Percentiles rank a stretch among this genome's conserved stretches.
Conservation (phyloP, 768 basidiomycete species). For the Pleurotus djamor region DNA sequence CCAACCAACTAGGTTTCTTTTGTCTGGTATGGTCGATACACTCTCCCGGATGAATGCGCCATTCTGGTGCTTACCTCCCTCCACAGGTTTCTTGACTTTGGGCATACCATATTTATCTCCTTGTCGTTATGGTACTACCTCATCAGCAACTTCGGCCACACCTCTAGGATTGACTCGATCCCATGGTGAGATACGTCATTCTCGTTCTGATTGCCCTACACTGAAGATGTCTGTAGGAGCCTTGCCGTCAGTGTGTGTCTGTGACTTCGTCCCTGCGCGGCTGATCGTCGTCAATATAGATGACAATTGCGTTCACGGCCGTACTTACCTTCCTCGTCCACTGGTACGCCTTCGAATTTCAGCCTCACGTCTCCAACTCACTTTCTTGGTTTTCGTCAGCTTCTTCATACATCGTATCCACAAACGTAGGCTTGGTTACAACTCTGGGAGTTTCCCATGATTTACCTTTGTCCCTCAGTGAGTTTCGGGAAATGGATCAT, state of each 20-base stretch:
- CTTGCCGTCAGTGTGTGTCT: slow-evolving; percentile 25
- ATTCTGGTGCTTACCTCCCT: neutral
- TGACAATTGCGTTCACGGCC: slow-evolving; percentile 28
- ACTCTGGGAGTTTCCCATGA: slow-evolving; percentile 1
- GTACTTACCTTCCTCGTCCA: slow-evolving; percentile 13
- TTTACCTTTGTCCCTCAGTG: slow-evolving; percentile 20
- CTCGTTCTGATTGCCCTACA: neutral
- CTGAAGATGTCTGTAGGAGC: slow-evolving; percentile 22
- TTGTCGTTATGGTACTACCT: slow-evolving; percentile 40
- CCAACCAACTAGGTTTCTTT: slow-evolving; percentile 15
- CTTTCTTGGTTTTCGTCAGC: slow-evolving; percentile 11
- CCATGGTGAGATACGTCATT: slow-evolving; percentile 33
- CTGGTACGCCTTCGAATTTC: slow-evolving; percentile 3
- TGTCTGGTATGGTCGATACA: slow-evolving; percentile 22
- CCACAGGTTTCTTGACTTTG: slow-evolving; percentile 28
- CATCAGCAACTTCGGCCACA: slow-evolving; percentile 39
- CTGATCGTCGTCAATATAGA: slow-evolving; percentile 20
- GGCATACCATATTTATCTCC: slow-evolving; percentile 38
- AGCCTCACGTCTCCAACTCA: neutral
- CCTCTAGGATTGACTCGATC: slow-evolving; percentile 34
- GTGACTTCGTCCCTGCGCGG: neutral
- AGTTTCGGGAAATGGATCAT: slow-evolving; percentile 30
- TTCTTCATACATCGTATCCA: slow-evolving; percentile 40
- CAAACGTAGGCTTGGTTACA: slow-evolving; percentile 25
- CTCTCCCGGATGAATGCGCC: too few species aligned